Conservation (phyloP, 2,329 filamentous ascomycete species). For the Epichloe amarillans region DNA sequence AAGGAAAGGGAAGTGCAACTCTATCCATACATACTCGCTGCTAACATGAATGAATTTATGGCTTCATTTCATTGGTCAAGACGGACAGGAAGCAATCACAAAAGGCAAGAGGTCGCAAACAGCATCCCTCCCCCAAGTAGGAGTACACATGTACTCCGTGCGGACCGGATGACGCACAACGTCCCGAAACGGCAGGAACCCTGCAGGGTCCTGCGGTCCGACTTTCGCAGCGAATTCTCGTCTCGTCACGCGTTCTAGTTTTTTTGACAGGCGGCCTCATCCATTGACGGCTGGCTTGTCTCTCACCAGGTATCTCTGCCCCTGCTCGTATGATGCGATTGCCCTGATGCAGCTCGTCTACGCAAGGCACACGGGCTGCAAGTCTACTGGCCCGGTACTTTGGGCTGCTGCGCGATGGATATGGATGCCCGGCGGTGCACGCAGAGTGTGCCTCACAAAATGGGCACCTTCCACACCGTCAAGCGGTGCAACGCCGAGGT, state of each 20-base stretch:
- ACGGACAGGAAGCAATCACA: too few species aligned
- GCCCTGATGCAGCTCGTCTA: constrained; percentile 17
- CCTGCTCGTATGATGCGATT: constrained; percentile 11
- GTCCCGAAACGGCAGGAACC: constrained; percentile 3
- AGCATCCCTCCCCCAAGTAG: too few species aligned
- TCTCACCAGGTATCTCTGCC: neutral
- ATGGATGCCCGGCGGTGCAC: neutral
- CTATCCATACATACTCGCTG: too few species aligned
- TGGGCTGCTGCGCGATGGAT: constrained; percentile 4
- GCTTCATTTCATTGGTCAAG: too few species aligned
- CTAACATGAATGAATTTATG: too few species aligned
- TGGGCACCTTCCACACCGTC: neutral
- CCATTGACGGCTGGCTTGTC: neutral
- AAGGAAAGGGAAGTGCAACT: too few species aligned
- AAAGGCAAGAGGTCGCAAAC: too few species aligned
- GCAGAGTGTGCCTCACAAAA: neutral
- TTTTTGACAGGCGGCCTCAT: neutral
- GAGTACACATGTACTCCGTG: too few species aligned
- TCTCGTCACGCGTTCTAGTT: neutral
- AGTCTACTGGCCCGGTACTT: constrained; percentile 6
- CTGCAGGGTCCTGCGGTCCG: constrained; percentile 1
- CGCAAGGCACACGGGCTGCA: constrained; percentile 13
- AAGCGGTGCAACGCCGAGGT: constrained; percentile 12
- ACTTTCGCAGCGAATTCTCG: neutral
- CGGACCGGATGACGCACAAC: neutral